Evolutionary conservation across 1,284 basidiomycete genomes (phyloP), one percentile per base, ranked within the genome.

Genomic region (Boletus austroedulis): DNA sequence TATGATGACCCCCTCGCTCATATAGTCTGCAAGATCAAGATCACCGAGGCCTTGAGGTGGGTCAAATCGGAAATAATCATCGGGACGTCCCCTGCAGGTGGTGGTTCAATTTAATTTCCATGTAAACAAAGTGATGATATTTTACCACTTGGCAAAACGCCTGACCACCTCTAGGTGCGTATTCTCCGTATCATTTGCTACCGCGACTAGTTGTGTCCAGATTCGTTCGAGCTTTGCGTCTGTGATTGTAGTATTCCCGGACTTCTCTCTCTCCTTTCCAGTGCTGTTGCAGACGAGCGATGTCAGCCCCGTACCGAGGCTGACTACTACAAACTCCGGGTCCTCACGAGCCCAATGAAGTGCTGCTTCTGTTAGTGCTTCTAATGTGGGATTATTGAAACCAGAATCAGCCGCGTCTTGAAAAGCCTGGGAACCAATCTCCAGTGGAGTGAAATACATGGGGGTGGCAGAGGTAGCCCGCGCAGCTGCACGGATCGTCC

Each of bases 31-130:
- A 10, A 40, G 19, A 6, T 50, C 45, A 40, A 54, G 34, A 10
- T 54, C 53, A 1, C 53, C 53, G 2, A 54, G 36, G 3, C 45
- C 53, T 11, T 48, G 53, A 49, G 49, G 45, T 2, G 53, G 53
- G 4, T 54, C 50, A 6, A 54, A 40, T 24, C 45, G 34, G 45
- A 54, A 49, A 54, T 54, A 50, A 31, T 49, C 45, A 29, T 54
- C 53, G 3, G 9, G 10, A 19, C 28, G 53, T 5, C 24, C 40
- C 45, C 53, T 54, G 28, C 12, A 23, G 24, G 21, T 6, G 19
- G 34, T 48, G 44, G 19, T 29, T 54, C 26, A 34, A 34, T 14
- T 5, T 6, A 5, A 15, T 34, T 15, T 15, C 10, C 34, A 9
- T 19, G 15, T 3, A 19, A 23, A 49, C 12, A 17, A 31, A n/a